phyloP scores from a whole-genome alignment of 768 basidiomycete genomes.

The Grammothele lineata region DNA sequence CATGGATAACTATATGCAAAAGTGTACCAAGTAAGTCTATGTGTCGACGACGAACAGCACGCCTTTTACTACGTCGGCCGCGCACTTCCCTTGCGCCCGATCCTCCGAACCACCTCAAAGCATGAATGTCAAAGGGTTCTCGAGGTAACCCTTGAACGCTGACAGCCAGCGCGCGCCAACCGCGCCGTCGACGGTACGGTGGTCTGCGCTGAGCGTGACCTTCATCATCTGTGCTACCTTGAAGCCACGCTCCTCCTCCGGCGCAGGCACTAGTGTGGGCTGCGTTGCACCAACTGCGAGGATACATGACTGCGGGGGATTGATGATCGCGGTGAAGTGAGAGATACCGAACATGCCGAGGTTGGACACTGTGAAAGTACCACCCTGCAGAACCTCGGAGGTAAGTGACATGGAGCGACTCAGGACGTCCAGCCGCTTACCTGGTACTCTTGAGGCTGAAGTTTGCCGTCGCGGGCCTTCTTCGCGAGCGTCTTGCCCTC shows the following conservation, averaged over 20 bases:
- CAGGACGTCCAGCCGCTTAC: slow-evolving; percentile 32
- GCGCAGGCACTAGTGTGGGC: slow-evolving; percentile 82
- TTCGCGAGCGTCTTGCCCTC: slow-evolving; percentile 91
- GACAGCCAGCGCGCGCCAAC: slow-evolving; percentile 89
- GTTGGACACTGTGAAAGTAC: slow-evolving; percentile 98
- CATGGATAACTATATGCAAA: slow-evolving; percentile 17
- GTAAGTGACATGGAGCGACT: background rate
- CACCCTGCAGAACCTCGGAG: slow-evolving; percentile 53
- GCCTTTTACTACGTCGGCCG: slow-evolving; percentile 11
- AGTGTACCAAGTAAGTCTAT: slow-evolving; percentile 19
- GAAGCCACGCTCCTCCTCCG: slow-evolving; percentile 91
- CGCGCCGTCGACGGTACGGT: slow-evolving; percentile 95
- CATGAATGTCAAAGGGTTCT: slow-evolving; percentile 97
- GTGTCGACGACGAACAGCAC: slow-evolving; percentile 6
- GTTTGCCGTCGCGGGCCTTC: slow-evolving; percentile 95
- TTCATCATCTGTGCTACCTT: slow-evolving; percentile 92
- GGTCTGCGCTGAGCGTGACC: slow-evolving; percentile 92
- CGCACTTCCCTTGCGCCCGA: background rate
- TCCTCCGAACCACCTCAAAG: slow-evolving; percentile 39
- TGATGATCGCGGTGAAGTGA: slow-evolving; percentile 99
- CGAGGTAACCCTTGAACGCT: slow-evolving; percentile 93
- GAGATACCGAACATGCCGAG: slow-evolving; percentile 96
- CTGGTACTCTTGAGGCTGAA: slow-evolving; percentile 95
- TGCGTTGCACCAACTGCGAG: slow-evolving; percentile 89
- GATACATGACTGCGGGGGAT: slow-evolving; percentile 96